Evolutionary conservation across 192 early-diverging fungal species (phyloP).

Genomic region (Coemansia sp.): DNA sequence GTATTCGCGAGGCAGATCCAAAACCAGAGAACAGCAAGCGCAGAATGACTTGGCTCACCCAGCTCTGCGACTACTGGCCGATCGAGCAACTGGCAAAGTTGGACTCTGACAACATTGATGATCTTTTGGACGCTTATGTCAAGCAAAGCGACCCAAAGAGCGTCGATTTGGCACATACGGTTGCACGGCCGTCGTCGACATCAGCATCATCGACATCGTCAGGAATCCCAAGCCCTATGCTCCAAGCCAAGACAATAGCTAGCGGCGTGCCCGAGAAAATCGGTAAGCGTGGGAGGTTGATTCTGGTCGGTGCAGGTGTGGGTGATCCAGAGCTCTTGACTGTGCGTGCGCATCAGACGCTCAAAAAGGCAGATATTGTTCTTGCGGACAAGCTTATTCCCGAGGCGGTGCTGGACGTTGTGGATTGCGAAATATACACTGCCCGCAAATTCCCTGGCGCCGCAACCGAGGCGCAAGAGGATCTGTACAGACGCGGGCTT

Average conservation of each 20-base stretch:
- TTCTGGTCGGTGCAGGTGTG: constrained; percentile 82
- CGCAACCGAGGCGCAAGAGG: constrained; percentile 73
- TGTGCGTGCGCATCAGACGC: constrained; percentile 59
- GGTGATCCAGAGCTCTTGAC: constrained; percentile 83
- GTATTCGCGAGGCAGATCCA: constrained; percentile 63
- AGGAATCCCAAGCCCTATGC: constrained; percentile 34
- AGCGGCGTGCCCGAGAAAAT: neutral
- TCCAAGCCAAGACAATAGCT: neutral
- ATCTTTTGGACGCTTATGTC: constrained; percentile 65
- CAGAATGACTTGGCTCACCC: constrained; percentile 82
- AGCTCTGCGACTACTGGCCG: constrained; percentile 82
- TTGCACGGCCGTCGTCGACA: constrained; percentile 2
- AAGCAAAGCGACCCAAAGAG: constrained; percentile 37
- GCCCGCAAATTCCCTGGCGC: constrained; percentile 70
- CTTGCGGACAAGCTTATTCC: constrained; percentile 81
- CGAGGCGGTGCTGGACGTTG: constrained; percentile 51
- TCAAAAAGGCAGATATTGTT: constrained; percentile 78
- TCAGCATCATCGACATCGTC: constrained; percentile 16
- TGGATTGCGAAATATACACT: constrained; percentile 61
- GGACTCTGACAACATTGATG: constrained; percentile 60
- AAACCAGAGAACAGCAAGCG: constrained; percentile 62
- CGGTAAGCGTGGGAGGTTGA: constrained; percentile 51
- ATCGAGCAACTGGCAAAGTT: constrained; percentile 70
- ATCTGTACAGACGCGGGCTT: constrained; percentile 71
- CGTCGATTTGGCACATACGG: constrained; percentile 13